Evolutionary conservation across 2,329 filamentous ascomycete species (phyloP).

Genomic region (Xylaria polymorpha): DNA sequence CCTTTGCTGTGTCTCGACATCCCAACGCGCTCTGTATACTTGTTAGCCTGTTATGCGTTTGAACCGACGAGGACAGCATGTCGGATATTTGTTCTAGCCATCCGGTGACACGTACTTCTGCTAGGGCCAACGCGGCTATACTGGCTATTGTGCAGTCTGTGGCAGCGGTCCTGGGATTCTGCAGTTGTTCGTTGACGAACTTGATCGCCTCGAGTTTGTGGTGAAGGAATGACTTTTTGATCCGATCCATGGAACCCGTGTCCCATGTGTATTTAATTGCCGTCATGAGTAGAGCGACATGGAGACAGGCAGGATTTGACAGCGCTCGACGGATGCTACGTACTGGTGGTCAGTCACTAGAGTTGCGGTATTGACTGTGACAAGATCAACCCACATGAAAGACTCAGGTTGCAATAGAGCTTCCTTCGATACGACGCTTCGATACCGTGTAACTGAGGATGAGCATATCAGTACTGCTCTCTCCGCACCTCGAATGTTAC

Average conservation of each 20-base stretch:
- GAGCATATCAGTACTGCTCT: conserved; percentile 21
- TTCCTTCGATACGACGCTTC: conserved; percentile 40
- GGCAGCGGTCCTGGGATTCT: conserved; percentile 36
- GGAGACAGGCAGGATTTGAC: conserved; percentile 42
- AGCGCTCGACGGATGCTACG: conserved; percentile 40
- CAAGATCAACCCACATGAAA: conserved; percentile 31
- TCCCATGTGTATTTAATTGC: conserved; percentile 45
- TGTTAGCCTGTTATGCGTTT: conserved; percentile 20
- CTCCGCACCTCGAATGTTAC: neutral
- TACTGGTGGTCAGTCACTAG: conserved; percentile 18
- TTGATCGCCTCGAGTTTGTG: conserved; percentile 45
- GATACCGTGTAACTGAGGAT: conserved; percentile 40
- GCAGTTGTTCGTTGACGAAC: conserved; percentile 44
- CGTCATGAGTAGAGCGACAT: conserved; percentile 42
- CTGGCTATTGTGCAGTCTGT: conserved; percentile 42
- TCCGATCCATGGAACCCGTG: conserved; percentile 43
- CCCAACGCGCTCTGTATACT: conserved; percentile 40
- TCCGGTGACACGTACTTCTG: conserved; percentile 36
- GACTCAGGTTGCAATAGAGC: conserved; percentile 36
- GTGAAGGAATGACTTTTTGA: conserved; percentile 43
- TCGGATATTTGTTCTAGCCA: neutral
- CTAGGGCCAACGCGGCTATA: conserved; percentile 42
- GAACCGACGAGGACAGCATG: neutral
- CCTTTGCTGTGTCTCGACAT: conserved; percentile 41
- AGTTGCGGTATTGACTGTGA: neutral